These are phyloP conservation scores for Asterochloris erici DNA, from an alignment of 139 green algal species.

Conservation along the genomic window DNA sequence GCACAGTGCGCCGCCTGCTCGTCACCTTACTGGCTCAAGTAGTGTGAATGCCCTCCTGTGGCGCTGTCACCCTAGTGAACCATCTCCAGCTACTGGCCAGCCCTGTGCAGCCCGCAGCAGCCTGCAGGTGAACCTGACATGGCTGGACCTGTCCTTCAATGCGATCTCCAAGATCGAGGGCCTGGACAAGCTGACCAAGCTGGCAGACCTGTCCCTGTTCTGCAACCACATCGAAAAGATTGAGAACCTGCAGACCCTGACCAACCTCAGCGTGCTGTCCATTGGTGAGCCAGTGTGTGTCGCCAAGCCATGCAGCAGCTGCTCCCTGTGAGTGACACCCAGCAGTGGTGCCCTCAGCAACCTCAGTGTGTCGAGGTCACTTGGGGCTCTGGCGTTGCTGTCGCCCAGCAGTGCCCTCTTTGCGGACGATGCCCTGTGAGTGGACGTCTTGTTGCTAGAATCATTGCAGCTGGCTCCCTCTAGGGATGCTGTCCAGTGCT, in stretches of 20 bases:
- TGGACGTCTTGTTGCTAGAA: neutral
- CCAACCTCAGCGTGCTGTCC: constrained; percentile 64
- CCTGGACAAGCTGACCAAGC: constrained; percentile 66
- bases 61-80: too few species aligned
- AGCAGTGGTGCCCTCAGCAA: neutral
- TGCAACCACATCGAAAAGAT: constrained; percentile 73
- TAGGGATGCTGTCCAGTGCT: neutral
- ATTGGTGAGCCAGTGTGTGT: constrained; percentile 42
- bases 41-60: too few species aligned
- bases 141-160: constrained; percentile 88
- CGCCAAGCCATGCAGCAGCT: neutral
- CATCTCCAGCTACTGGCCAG: too few species aligned
- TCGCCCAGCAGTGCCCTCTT: neutral
- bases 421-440: neutral
- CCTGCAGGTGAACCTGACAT: constrained; percentile 57
- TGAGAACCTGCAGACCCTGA: constrained; percentile 61
- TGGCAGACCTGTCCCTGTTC: constrained; percentile 81
- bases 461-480: neutral
- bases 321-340: neutral
- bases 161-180: constrained; percentile 74
- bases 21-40: too few species aligned
- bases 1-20: neutral
- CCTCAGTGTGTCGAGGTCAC: neutral
- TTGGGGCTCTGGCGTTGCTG: neutral
- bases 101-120: neutral